Evolutionary conservation across 2,329 filamentous ascomycete genomes (phyloP).

Genomic region (Paraconiothyrium sp.): DNA sequence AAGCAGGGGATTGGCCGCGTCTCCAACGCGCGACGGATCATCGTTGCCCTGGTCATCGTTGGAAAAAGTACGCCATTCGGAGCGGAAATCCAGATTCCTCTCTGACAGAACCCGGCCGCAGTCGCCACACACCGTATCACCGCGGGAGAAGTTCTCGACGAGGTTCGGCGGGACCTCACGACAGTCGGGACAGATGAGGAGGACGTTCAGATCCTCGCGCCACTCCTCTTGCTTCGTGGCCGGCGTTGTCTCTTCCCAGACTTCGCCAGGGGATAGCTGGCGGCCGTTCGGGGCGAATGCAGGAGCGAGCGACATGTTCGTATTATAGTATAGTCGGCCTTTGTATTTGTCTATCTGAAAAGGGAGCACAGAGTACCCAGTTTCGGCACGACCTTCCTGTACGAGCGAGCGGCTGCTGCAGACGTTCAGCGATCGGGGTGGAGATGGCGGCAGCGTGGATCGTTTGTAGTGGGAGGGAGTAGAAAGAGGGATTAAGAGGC

Average conservation of each 20-base stretch:
- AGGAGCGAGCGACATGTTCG: slow-evolving; percentile 33
- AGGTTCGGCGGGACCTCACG: slow-evolving; percentile 91
- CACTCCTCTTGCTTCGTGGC: slow-evolving; percentile 58
- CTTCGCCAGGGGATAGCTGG: slow-evolving; percentile 56
- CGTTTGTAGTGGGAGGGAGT: slow-evolving; percentile 20
- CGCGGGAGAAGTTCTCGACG: slow-evolving; percentile 89
- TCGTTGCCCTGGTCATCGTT: slow-evolving; percentile 98
- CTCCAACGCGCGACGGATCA: slow-evolving; percentile 97
- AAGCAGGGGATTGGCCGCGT: slow-evolving; percentile 87
- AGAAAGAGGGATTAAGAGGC: slow-evolving; percentile 9
- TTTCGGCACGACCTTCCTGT: slow-evolving; percentile 8
- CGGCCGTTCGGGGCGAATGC: slow-evolving; percentile 44
- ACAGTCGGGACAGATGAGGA: slow-evolving; percentile 88
- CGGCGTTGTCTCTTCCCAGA: slow-evolving; percentile 50
- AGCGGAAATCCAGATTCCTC: slow-evolving; percentile 92
- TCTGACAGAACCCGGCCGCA: slow-evolving; percentile 92
- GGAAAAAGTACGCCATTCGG: slow-evolving; percentile 98
- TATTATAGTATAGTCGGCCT: not conserved
- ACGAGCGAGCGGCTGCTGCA: slow-evolving; percentile 23
- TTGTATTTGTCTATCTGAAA: slow-evolving; percentile 1
- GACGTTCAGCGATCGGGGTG: slow-evolving; percentile 4
- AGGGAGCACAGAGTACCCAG: not conserved
- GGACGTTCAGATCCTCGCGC: slow-evolving; percentile 86
- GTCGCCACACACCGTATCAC: slow-evolving; percentile 90
- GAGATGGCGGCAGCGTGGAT: slow-evolving; percentile 25